Base-by-base conservation (phyloP, 768 basidiomycete species). In the Suillus alpinus region DNA sequence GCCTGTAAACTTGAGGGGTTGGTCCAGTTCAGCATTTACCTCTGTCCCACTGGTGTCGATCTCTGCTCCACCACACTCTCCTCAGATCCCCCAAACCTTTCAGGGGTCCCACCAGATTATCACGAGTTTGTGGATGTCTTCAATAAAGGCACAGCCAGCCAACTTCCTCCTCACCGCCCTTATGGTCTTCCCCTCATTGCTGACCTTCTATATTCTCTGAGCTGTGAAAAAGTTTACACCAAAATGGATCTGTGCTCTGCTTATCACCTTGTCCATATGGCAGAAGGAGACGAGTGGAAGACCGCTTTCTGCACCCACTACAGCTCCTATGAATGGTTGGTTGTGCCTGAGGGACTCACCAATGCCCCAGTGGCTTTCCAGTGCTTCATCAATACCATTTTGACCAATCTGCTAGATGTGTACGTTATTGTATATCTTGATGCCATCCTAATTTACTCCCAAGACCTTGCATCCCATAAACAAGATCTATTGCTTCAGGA, bases 71-170 rank as follows among this genome's bases (percentile, higher is more conserved):
- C 16, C 0, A 18, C 16, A 0, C 40, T 40, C 7, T 39, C 16
- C 0, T 39, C 39, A 1, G 14, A 39, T 0, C 5, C 14, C 7
- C 14, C 14, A 0, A 2, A 16, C 0, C 14, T 39, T 0, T 39
- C 39, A 13, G 3, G 5, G 16, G 3, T 39, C 0, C 14, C 39
- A 6, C 1, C 1, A 2, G 39, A 39, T 1, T 39, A 39, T 16
- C 39, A 39, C 0, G 14, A 39, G 5, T 39, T 39, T 16, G 14
- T 1, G 14, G 39, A 39, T 6, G 16, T 39, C 14, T 39, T 39
- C 6, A 6, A 39, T 16, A 39, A 39, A 4, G 39, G 39, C 0
- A 39, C 14, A 2, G 39, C 39, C 4, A 16, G 39, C 2, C 39
- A 39, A 39, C 39, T 39, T 16, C 39, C 39, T 39, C 39, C 39